Evolutionary conservation across 441 rosid genomes (phyloP), one percentile per base, ranked within the genome.

Genomic region (Pelargonium citronellum): DNA sequence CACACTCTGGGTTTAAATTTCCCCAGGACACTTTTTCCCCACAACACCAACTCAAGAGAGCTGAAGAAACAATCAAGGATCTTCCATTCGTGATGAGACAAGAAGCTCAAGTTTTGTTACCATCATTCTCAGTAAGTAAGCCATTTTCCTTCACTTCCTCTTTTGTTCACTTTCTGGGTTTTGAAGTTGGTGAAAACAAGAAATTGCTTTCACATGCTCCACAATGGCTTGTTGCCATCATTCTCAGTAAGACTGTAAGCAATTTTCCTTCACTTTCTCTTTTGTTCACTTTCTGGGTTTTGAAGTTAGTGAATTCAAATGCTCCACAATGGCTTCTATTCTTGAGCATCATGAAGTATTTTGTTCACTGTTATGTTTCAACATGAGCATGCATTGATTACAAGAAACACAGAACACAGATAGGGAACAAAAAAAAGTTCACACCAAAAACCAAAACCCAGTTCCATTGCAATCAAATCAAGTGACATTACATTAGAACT

Each of bases 381-480:
- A 51, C 37, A 53, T 30, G 66, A 39, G 16, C 10, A 67, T 70
- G 69, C 70, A 74, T 43, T 46, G 75, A 68, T 41, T 67, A 20
- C 49, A 69, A 16, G n/a, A 30, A 66, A 30, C 10, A 46, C 5
- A 55, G 30, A 41, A 2, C 69, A 67, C 69, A 67, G 41, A 46
- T 53, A 12, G 41, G 22, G 34, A 67, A 74, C 63, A 74, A 63
- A 41, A 41, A 64, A 39, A 75, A 47, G 55, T 74, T 79, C 96
- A 94, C 89, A 83, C 97, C 87, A 55, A 91, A 91, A 83, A 76
- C 85, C 85, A 80, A 75, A 78, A 79, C 82, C 78, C 72, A 74
- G 80, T 84, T 90, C 75, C 91, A 87, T 77, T 83, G 80, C 83
- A 83, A 85, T 74, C 80, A 77, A 61, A 70, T 69, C 16, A 67